A percentile compares a stretch with the other conserved stretches of the same genome.
phyloP scores from a whole-genome alignment of 2,329 filamentous ascomycete genomes.

The Botrytis paeoniae region DNA sequence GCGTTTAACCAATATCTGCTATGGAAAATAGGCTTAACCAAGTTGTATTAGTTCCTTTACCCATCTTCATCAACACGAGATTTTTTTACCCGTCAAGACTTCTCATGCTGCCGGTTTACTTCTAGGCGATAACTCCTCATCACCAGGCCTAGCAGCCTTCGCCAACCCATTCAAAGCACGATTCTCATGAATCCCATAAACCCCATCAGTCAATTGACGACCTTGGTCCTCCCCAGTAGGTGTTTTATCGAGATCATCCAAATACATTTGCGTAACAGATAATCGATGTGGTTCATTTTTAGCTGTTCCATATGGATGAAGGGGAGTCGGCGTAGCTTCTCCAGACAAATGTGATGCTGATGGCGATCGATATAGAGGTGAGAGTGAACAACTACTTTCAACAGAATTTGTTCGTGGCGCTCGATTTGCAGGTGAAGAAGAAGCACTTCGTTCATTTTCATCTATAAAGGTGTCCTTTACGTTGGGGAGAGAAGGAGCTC shows the following conservation, averaged over 20 bases:
- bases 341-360: background rate
- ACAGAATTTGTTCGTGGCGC: background rate
- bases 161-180: background rate
- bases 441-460: background rate
- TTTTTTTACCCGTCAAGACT: background rate
- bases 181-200: background rate
- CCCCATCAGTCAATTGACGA: background rate
- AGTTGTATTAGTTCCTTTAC: background rate
- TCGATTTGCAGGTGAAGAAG: background rate
- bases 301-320: background rate
- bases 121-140: conserved; percentile 11
- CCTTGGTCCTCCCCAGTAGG: background rate
- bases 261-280: background rate
- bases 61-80: background rate
- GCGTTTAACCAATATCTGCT: background rate
- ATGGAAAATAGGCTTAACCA: background rate
- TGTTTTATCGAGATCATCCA: background rate
- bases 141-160: no score
- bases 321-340: background rate
- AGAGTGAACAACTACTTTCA: background rate
- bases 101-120: background rate
- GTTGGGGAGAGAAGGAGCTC: background rate
- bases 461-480: background rate
- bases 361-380: background rate
- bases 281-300: background rate